A percentile compares a stretch with the other conserved stretches of the same genome.
phyloP scores from a whole-genome alignment of 2,329 filamentous ascomycete genomes.

The Colletotrichum gigasporum region DNA sequence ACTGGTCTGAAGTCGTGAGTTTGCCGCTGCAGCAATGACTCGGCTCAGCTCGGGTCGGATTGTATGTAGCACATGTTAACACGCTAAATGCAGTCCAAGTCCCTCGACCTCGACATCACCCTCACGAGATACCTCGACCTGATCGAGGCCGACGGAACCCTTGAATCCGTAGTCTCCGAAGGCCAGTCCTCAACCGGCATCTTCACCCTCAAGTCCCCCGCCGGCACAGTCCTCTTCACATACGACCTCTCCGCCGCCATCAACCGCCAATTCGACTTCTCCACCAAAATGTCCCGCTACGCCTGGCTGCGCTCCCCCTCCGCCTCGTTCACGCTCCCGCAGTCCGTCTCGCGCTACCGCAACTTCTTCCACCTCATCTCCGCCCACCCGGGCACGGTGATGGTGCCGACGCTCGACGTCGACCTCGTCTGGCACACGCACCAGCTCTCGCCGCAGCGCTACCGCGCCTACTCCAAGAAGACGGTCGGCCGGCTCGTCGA shows the following conservation, averaged over 20 bases:
- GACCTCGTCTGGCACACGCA: slow-evolving; percentile 56
- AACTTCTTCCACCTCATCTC: slow-evolving; percentile 47
- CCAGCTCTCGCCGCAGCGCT: slow-evolving; percentile 44
- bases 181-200: slow-evolving; percentile 4
- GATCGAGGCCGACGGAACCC: slow-evolving; percentile 3
- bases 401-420: slow-evolving; percentile 53
- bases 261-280: slow-evolving; percentile 47
- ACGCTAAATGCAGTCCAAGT: neutral
- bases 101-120: neutral
- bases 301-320: slow-evolving; percentile 51
- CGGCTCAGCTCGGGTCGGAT: neutral
- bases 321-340: slow-evolving; percentile 42
- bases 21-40: neutral
- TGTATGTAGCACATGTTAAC: neutral
- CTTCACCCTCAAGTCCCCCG: slow-evolving; percentile 29
- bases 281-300: slow-evolving; percentile 50
- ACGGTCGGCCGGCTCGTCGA: slow-evolving; percentile 42
- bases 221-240: slow-evolving; percentile 20
- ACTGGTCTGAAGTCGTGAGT: slow-evolving; percentile 27
- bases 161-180: neutral
- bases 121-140: neutral
- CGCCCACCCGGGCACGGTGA: slow-evolving; percentile 37
- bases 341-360: slow-evolving; percentile 47
- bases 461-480: slow-evolving; percentile 33
- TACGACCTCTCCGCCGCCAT: slow-evolving; percentile 43